Conservation (phyloP, 805 yeast genomes). For the Metschnikowia lunata region DNA sequence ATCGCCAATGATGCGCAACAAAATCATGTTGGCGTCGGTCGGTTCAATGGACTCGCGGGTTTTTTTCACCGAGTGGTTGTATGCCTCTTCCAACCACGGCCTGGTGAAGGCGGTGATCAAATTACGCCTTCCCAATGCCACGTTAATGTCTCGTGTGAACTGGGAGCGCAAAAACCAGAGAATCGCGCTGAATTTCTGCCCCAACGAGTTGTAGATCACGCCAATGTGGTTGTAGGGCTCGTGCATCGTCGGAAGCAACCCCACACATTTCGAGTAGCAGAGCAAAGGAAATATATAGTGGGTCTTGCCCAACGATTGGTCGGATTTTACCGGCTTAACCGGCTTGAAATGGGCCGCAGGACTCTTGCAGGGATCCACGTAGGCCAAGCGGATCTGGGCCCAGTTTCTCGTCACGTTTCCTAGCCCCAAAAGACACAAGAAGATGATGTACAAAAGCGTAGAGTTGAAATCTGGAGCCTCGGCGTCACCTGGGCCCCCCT, state of each 20-base stretch:
- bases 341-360: conserved; percentile 13
- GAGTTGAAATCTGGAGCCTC: conserved; percentile 11
- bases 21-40: conserved; percentile 19
- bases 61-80: conserved; percentile 11
- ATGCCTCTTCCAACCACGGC: conserved; percentile 28
- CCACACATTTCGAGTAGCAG: conserved; percentile 48
- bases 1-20: conserved; percentile 40
- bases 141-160: conserved; percentile 47
- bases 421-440: conserved; percentile 16
- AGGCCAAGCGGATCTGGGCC: conserved; percentile 9
- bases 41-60: background rate
- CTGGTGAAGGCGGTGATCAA: conserved; percentile 36
- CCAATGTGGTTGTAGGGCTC: conserved; percentile 64
- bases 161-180: conserved; percentile 55
- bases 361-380: conserved; percentile 15
- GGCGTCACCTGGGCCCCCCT: background rate
- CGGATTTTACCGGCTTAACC: conserved; percentile 4
- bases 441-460: conserved; percentile 11
- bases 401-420: conserved; percentile 16
- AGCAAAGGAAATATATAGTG: conserved; percentile 27
- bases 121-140: conserved; percentile 45
- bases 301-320: conserved; percentile 35
- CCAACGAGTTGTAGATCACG: conserved; percentile 36
- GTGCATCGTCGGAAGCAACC: conserved; percentile 62
- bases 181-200: conserved; percentile 44